Evolutionary conservation across 2,329 filamentous ascomycete genomes (phyloP), one percentile per base, ranked within the genome.

Genomic region (Waltergamsia citrina): DNA sequence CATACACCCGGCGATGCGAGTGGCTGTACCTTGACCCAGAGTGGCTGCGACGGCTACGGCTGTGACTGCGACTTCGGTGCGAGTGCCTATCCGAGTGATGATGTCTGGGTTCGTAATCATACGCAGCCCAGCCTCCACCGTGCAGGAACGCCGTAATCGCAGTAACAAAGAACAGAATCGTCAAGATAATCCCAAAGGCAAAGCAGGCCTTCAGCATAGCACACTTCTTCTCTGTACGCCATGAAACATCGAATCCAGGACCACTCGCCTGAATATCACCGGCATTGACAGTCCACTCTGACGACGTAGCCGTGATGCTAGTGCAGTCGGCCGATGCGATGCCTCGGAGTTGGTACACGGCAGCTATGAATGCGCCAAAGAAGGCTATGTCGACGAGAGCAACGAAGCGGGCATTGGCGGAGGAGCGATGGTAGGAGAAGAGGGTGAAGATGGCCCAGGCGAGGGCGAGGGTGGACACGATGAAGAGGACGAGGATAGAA

Each of bases 141-240:
- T 64, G 71, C 44, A 67, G 53, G 43, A 65, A 71, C 18, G 87
- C 85, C 28, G 92, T 65, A 19, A 90, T 59, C 33, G 76, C 72
- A 4, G 85, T 92, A 51, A 81, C 65, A 54, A 81, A 79, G 62
- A 94, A 94, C 53, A 88, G 80, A 43, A 92, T 63, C 44, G 67
- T 65, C 56, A 92, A 85, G 71, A 95, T 93, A 56, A 96, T 95
- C 32, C 75, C 86, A 45, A 95, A 79, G 3, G 86, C 90, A 60
- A 86, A 96, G 44, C 69, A 72, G 1, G 88, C 82, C 72, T 95
- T 96, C 51, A 94, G 74, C 85, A 95, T 92, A 32, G 81, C 74
- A 61, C 90, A 96, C 5, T 77, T 75, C 68, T 90, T 90, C 57
- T 85, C 69, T 24, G 78, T 57, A 34, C 69, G 57, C 26, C 39